Evolutionary conservation across 2,329 filamentous ascomycete genomes (phyloP).

Genomic region (Metarhizium robertsii): DNA sequence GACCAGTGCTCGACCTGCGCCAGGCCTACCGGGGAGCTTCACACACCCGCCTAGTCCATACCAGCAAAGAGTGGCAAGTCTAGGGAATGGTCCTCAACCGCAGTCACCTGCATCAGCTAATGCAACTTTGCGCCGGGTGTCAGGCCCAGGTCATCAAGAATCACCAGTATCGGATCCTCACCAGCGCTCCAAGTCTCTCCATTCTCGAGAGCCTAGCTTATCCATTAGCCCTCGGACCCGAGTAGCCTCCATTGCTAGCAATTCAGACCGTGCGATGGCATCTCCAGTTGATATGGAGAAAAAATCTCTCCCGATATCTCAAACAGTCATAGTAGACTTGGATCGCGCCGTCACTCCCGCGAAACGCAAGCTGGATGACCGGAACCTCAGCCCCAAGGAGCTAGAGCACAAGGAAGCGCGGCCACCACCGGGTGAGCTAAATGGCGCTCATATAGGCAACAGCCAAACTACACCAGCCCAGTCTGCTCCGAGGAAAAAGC

Average conservation of each 20-base stretch:
- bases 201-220: constrained; percentile 59
- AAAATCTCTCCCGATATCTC: constrained; percentile 13
- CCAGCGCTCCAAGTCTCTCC: constrained; percentile 42
- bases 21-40: constrained; percentile 32
- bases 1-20: constrained; percentile 22
- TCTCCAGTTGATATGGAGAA: constrained; percentile 17
- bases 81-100: constrained; percentile 21
- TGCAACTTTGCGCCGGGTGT: constrained; percentile 20
- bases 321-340: constrained; percentile 19
- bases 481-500: constrained; percentile 28
- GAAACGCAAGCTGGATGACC: constrained; percentile 30
- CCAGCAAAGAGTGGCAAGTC: constrained; percentile 36
- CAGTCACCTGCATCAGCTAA: constrained; percentile 18
- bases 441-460: constrained; percentile 25
- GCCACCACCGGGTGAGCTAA: constrained; percentile 39
- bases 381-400: constrained; percentile 38
- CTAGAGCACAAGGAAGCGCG: constrained; percentile 39
- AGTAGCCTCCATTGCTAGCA: constrained; percentile 42
- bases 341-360: constrained; percentile 26
- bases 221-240: constrained; percentile 74
- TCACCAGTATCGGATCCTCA: constrained; percentile 30
- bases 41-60: constrained; percentile 50
- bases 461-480: constrained; percentile 21
- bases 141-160: constrained; percentile 32
- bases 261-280: constrained; percentile 20